A percentile compares a stretch with the other conserved stretches of the same genome.
phyloP scores from a whole-genome alignment of 176 grass and related monocot genomes.

The Oryza glumipatula region DNA sequence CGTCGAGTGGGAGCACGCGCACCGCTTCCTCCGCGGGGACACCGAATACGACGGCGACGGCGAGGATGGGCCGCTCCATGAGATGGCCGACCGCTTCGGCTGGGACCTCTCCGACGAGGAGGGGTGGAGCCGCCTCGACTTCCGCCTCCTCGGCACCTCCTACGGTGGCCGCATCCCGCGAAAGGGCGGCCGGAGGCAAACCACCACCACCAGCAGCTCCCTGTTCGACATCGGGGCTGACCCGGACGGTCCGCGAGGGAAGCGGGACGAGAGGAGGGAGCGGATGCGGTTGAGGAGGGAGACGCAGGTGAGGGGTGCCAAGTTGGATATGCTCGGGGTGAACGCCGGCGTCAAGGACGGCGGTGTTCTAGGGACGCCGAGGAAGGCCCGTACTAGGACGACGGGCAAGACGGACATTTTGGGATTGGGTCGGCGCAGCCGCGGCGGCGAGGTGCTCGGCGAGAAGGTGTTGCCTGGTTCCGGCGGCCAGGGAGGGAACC shows the following conservation, averaged over 20 bases:
- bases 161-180: constrained; percentile 64
- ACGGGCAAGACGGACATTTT: constrained; percentile 38
- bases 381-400: constrained; percentile 18
- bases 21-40: constrained; percentile 62
- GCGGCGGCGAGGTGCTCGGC: background rate
- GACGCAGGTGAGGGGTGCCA: constrained; percentile 43
- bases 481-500: constrained; percentile 11
- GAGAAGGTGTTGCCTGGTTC: background rate
- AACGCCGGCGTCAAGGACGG: constrained; percentile 12
- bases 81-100: constrained; percentile 60
- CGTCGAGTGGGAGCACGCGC: constrained; percentile 68
- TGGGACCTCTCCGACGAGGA: constrained; percentile 71
- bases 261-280: constrained; percentile 54
- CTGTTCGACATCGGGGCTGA: background rate
- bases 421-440: background rate
- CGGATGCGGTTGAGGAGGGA: constrained; percentile 48
- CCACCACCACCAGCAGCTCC: background rate
- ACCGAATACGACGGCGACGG: constrained; percentile 20
- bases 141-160: constrained; percentile 65
- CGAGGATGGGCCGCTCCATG: constrained; percentile 48
- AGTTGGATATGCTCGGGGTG: constrained; percentile 47
- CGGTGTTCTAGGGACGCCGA: background rate
- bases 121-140: constrained; percentile 49
- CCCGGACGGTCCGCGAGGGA: background rate
- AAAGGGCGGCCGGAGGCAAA: constrained; percentile 5